These are phyloP conservation scores for Adansonia digitata DNA, from an alignment of 345 rosid species.

Conservation along the genomic window DNA sequence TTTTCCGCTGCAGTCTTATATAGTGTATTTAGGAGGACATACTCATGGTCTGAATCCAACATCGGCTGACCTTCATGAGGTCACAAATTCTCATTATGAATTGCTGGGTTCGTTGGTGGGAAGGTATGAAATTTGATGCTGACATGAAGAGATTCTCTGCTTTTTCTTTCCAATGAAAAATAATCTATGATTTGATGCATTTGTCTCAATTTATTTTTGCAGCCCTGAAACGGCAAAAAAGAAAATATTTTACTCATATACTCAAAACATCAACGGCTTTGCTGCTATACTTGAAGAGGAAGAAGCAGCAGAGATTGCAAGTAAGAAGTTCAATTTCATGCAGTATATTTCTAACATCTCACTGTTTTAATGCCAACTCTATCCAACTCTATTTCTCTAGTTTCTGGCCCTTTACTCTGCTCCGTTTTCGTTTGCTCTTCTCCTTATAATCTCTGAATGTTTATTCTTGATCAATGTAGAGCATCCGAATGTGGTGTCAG, in stretches of 20 bases:
- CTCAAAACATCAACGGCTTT: constrained; percentile 58
- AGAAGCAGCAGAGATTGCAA: constrained; percentile 50
- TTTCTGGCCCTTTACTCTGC: no score
- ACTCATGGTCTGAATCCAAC: constrained; percentile 18
- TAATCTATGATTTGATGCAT: background rate
- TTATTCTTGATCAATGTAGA: constrained; percentile 25
- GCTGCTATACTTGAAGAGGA: constrained; percentile 54
- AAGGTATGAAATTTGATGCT: constrained; percentile 15
- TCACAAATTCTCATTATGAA: constrained; percentile 23
- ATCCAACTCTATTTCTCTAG: background rate
- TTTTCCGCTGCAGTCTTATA: constrained; percentile 18
- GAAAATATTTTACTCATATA: constrained; percentile 58
- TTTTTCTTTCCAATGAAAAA: background rate
- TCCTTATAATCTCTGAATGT: background rate
- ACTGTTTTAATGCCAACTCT: background rate
- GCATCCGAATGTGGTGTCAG: constrained; percentile 53
- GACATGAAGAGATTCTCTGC: background rate
- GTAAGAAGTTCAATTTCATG: constrained; percentile 22
- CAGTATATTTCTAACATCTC: background rate
- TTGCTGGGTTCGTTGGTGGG: constrained; percentile 29
- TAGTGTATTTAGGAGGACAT: constrained; percentile 41
- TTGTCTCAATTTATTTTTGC: constrained; percentile 9
- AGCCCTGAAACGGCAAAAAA: constrained; percentile 48
- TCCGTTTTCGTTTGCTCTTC: background rate
- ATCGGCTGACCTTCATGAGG: constrained; percentile 12